These are phyloP conservation scores for Spirogloea muscicola DNA, from an alignment of 139 green algal genomes.

Conservation along the genomic window DNA sequence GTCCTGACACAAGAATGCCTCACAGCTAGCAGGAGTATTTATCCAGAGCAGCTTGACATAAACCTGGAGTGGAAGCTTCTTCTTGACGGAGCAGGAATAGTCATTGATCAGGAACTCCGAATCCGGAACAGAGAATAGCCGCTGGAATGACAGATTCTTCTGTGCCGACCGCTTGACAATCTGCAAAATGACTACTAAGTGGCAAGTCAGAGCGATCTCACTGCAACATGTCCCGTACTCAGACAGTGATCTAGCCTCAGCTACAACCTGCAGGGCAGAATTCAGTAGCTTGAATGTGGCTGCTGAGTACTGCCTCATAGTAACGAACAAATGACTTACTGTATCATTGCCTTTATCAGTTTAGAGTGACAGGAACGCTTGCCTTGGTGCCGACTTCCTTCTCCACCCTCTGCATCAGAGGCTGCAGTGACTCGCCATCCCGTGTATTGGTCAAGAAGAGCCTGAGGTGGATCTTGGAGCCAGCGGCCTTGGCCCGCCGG, in stretches of 20 bases:
- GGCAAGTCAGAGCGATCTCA: no score
- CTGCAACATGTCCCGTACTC: no score
- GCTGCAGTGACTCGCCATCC: not conserved
- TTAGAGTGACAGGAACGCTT: no score
- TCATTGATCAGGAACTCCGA: conserved; percentile 41
- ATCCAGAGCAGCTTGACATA: not conserved
- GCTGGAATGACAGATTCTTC: conserved; percentile 27
- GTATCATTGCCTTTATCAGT: no score
- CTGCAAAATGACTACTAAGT: no score
- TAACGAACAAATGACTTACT: no score
- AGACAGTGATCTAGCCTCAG: no score
- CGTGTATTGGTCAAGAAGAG: conserved; percentile 34
- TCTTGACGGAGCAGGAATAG: conserved; percentile 41
- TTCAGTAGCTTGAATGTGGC: no score
- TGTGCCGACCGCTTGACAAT: not conserved
- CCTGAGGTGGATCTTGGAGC: conserved; percentile 7
- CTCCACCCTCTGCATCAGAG: not conserved
- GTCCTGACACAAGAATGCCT: no score
- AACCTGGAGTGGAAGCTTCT: conserved; percentile 32
- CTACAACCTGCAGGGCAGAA: no score
- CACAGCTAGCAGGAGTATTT: no score
- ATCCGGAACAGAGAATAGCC: conserved; percentile 26
- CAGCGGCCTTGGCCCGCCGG: conserved; percentile 2
- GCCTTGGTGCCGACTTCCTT: conserved; percentile 23
- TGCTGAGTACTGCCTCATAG: no score